Conservation (phyloP, 2,329 filamentous ascomycete species). For the Phyllosticta paracitricarpa region DNA sequence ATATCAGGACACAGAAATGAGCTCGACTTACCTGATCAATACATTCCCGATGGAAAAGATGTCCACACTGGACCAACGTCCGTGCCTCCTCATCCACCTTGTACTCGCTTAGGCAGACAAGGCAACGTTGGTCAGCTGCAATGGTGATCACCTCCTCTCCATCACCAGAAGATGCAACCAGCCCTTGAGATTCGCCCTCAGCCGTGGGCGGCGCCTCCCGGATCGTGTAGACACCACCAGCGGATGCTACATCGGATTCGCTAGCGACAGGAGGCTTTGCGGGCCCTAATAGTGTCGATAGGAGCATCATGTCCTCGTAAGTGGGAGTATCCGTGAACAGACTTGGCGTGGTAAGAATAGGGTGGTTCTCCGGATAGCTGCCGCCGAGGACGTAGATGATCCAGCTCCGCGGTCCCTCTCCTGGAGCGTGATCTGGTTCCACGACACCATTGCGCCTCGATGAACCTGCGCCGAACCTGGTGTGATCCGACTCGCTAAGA, state of each 20-base stretch:
- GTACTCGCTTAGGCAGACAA: slow-evolving; percentile 59
- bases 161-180: slow-evolving; percentile 40
- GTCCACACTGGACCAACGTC: slow-evolving; percentile 52
- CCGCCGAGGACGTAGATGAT: slow-evolving; percentile 63
- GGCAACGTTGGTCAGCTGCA: slow-evolving; percentile 42
- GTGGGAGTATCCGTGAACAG: slow-evolving; percentile 62
- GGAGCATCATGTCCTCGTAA: slow-evolving; percentile 62
- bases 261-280: slow-evolving; percentile 59
- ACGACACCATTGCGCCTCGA: slow-evolving; percentile 56
- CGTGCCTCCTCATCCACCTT: slow-evolving; percentile 51
- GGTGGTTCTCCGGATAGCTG: slow-evolving; percentile 60
- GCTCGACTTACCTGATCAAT: slow-evolving; percentile 53
- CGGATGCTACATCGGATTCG: slow-evolving; percentile 52
- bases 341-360: slow-evolving; percentile 58
- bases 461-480: slow-evolving; percentile 51
- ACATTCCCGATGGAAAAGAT: slow-evolving; percentile 58
- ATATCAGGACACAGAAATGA: background rate
- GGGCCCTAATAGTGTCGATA: slow-evolving; percentile 56
- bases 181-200: slow-evolving; percentile 20
- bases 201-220: slow-evolving; percentile 24
- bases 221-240: slow-evolving; percentile 51
- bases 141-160: slow-evolving; percentile 21
- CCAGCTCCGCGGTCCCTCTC: slow-evolving; percentile 53
- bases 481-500: slow-evolving; percentile 51
- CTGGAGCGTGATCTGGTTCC: slow-evolving; percentile 45